Percentiles rank a stretch among this genome's conserved stretches.
Evolutionary conservation across 2,329 filamentous ascomycete genomes (phyloP).

Genomic region (Epichloe uncinata): DNA sequence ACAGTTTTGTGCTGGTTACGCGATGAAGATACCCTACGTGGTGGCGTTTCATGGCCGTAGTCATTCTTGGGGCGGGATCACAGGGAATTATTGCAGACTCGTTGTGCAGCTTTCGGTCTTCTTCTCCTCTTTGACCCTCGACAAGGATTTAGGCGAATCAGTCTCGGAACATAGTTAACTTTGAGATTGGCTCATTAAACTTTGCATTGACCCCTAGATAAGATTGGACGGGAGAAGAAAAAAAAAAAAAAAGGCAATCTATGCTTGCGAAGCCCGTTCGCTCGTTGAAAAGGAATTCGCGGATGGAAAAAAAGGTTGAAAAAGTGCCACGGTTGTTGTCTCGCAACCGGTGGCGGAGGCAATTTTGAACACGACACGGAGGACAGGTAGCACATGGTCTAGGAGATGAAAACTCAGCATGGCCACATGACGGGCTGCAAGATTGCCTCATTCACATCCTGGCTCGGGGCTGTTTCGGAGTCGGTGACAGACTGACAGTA

Average conservation of each 20-base stretch:
- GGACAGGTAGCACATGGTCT: neutral
- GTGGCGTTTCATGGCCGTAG: neutral
- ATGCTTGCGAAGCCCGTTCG: too few relatives aligned
- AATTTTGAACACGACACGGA: neutral
- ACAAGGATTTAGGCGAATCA: too few relatives aligned
- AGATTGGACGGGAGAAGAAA: too few relatives aligned
- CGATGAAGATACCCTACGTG: neutral
- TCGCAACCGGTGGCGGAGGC: neutral
- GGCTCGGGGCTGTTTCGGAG: neutral
- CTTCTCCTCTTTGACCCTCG: too few relatives aligned
- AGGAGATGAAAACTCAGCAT: conserved; percentile 6
- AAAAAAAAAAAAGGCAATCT: too few relatives aligned
- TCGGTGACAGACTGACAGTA: neutral
- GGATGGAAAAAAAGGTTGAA: neutral
- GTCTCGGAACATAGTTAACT: too few relatives aligned
- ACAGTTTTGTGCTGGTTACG: neutral
- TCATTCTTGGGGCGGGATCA: too few relatives aligned
- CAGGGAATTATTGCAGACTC: too few relatives aligned
- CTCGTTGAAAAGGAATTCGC: too few relatives aligned
- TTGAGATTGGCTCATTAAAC: too few relatives aligned
- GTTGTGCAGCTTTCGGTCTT: too few relatives aligned
- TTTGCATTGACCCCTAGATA: too few relatives aligned
- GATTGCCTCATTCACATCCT: conserved; percentile 5
- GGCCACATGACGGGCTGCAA: conserved; percentile 8
- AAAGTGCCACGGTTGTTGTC: neutral